phyloP scores from a whole-genome alignment of 1,284 basidiomycete species.

The Mycosarcoma maydis region DNA sequence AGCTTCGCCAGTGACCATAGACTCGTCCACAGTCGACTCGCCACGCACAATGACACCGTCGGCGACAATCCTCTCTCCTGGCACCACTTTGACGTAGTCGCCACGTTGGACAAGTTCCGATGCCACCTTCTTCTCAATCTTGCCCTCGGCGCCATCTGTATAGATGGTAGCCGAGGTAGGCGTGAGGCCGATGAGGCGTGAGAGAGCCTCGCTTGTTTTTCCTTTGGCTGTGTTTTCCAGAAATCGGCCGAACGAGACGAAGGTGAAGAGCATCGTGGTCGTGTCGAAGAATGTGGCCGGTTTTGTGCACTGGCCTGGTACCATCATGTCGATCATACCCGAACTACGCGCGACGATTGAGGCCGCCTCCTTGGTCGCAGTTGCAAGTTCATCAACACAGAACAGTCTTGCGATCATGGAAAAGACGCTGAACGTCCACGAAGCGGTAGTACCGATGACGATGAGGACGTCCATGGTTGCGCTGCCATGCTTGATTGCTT shows the following conservation, averaged over 20 bases:
- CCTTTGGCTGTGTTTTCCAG: slow-evolving; percentile 97
- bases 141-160: slow-evolving; percentile 71
- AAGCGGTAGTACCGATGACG: slow-evolving; percentile 91
- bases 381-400: slow-evolving; percentile 28
- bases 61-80: slow-evolving; percentile 95
- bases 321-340: slow-evolving; percentile 17
- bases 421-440: slow-evolving; percentile 87
- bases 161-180: slow-evolving; percentile 96
- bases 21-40: slow-evolving; percentile 90
- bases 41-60: slow-evolving; percentile 90
- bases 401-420: slow-evolving; percentile 70
- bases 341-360: slow-evolving; percentile 11
- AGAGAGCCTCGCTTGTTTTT: slow-evolving; percentile 93
- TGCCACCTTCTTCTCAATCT: slow-evolving; percentile 85
- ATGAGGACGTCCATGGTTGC: slow-evolving; percentile 94
- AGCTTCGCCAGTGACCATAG: slow-evolving; percentile 97
- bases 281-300: slow-evolving; percentile 98
- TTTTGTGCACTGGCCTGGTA: slow-evolving; percentile 72
- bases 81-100: slow-evolving; percentile 91
- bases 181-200: slow-evolving; percentile 91
- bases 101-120: slow-evolving; percentile 95
- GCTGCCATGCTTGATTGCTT: slow-evolving; percentile 84
- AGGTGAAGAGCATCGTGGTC: slow-evolving; percentile 97
- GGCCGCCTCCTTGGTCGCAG: neutral
- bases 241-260: slow-evolving; percentile 93